A percentile compares a stretch with the other conserved stretches of the same genome.
phyloP scores from a whole-genome alignment of 441 rosid species.

The Viola pubescens region DNA sequence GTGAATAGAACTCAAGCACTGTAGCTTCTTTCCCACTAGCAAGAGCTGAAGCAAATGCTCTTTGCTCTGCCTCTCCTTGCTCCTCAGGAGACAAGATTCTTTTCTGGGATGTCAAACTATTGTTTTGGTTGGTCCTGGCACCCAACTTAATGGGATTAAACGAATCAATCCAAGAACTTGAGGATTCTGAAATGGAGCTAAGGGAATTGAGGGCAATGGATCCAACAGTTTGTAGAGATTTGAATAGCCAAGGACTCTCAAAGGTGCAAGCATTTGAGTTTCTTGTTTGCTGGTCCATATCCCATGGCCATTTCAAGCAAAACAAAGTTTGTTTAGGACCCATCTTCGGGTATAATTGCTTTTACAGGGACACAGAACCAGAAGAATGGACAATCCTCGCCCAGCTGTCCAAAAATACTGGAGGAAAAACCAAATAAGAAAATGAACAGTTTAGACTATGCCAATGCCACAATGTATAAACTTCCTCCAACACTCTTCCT shows the following conservation, averaged over 20 bases:
- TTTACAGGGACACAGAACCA: background rate
- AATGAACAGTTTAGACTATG: background rate
- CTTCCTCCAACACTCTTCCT: no score
- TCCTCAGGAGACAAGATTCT: conserved; percentile 39
- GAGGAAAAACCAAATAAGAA: background rate
- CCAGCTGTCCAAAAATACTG: background rate
- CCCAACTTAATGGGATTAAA: conserved; percentile 23
- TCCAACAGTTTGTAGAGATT: conserved; percentile 58
- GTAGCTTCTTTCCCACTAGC: conserved; percentile 73
- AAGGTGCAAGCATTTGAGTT: conserved; percentile 39
- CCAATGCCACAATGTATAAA: no score
- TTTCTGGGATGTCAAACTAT: conserved; percentile 21
- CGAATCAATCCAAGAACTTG: conserved; percentile 25
- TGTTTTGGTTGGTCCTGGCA: conserved; percentile 15
- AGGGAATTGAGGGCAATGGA: conserved; percentile 53
- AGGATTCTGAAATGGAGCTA: conserved; percentile 30
- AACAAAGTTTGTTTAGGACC: conserved; percentile 35
- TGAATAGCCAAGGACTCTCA: conserved; percentile 70
- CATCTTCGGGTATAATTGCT: conserved; percentile 19
- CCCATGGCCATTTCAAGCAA: conserved; percentile 90
- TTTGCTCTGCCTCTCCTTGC: conserved; percentile 89
- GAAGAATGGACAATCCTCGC: background rate
- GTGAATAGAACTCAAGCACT: conserved; percentile 79
- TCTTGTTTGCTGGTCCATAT: conserved; percentile 28
- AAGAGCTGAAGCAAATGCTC: conserved; percentile 72